Percentiles rank a stretch among this genome's conserved stretches.
Conservation (phyloP, 768 basidiomycete genomes). For the Phanerochaete sordida region DNA sequence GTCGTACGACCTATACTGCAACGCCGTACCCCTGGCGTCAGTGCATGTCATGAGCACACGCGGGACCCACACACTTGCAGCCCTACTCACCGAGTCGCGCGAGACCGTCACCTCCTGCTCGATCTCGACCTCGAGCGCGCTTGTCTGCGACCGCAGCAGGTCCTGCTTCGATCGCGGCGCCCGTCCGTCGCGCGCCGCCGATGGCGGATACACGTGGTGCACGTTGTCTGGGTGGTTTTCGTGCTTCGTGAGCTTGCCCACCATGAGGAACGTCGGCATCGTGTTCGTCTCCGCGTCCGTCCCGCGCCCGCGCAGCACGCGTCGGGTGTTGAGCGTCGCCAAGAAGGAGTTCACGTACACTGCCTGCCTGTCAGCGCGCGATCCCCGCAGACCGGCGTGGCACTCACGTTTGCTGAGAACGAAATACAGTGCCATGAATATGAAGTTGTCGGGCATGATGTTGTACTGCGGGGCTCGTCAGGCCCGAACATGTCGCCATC, state of each 20-base stretch:
- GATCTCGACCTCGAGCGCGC: slow-evolving; percentile 12
- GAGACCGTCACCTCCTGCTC: slow-evolving; percentile 16
- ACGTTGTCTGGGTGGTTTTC: slow-evolving; percentile 11
- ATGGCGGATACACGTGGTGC: slow-evolving; percentile 12
- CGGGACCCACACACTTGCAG: not conserved
- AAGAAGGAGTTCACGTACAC: slow-evolving; percentile 67
- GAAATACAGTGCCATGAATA: slow-evolving; percentile 62
- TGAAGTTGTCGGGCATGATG: slow-evolving; percentile 47
- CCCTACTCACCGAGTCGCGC: slow-evolving; percentile 13
- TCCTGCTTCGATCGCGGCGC: not conserved
- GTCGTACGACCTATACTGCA: slow-evolving; percentile 6
- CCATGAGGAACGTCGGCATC: slow-evolving; percentile 26
- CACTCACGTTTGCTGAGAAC: slow-evolving; percentile 60
- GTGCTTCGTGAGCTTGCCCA: slow-evolving; percentile 22
- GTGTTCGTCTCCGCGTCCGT: slow-evolving; percentile 39
- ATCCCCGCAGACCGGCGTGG: not conserved
- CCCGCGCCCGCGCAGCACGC: slow-evolving; percentile 48
- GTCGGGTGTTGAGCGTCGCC: slow-evolving; percentile 64
- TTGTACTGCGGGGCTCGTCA: slow-evolving; percentile 45
- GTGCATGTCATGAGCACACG: not conserved
- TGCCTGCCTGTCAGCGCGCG: slow-evolving; percentile 19
- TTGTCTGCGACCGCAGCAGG: slow-evolving; percentile 2
- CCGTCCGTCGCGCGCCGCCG: not conserved
- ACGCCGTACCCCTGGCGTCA: slow-evolving; percentile 4
- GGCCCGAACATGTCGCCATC: not conserved